A percentile compares a stretch with the other conserved stretches of the same genome.
Evolutionary conservation across 148 eudicot genomes (phyloP).

Genomic region (Chenopodium suecicum): DNA sequence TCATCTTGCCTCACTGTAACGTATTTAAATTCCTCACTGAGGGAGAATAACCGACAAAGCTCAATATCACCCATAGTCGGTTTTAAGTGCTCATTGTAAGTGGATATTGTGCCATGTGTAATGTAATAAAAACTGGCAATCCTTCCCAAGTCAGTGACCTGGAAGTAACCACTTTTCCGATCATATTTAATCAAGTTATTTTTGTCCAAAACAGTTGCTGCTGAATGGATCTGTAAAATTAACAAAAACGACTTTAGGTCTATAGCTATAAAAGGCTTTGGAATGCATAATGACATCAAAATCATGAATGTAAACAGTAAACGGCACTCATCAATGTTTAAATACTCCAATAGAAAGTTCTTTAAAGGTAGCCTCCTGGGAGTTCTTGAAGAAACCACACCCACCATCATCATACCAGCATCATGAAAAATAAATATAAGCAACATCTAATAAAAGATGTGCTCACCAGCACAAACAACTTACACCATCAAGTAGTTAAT

Average conservation of each 20-base stretch:
- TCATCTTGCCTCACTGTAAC: conserved; percentile 90
- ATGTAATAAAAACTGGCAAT: conserved; percentile 89
- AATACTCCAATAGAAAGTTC: no score
- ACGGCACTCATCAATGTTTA: neutral
- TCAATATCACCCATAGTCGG: conserved; percentile 95
- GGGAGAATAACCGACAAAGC: conserved; percentile 86
- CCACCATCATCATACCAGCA: neutral
- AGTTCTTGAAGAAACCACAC: neutral
- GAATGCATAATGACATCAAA: neutral
- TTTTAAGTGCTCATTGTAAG: conserved; percentile 87
- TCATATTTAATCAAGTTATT: conserved; percentile 78
- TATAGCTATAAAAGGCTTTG: neutral
- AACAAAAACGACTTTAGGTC: neutral
- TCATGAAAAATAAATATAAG: neutral
- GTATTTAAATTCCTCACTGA: conserved; percentile 89
- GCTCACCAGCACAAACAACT: neutral
- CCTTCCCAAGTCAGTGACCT: conserved; percentile 84
- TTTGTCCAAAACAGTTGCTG: conserved; percentile 71
- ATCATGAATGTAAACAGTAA: neutral
- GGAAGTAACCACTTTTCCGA: conserved; percentile 88
- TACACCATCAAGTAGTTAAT: neutral
- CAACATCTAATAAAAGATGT: neutral
- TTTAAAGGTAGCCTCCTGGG: neutral
- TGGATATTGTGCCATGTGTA: conserved; percentile 79
- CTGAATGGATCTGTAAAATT: conserved; percentile 71